Evolutionary conservation across 2,329 filamentous ascomycete genomes (phyloP).

Genomic region (Colletotrichum brevisporum): DNA sequence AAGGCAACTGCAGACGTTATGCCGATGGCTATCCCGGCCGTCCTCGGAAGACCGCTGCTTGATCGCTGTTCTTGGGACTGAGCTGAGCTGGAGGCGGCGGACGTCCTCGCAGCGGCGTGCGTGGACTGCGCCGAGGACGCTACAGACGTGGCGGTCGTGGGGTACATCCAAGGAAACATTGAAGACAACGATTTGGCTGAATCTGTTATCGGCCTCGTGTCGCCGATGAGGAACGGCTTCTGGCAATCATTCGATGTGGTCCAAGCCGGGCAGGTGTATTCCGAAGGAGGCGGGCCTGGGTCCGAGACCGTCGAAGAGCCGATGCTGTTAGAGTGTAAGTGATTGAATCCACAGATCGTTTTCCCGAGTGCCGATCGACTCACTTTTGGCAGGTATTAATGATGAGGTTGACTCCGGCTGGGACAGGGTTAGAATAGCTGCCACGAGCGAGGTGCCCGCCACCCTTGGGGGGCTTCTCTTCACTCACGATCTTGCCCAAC

Average conservation of each 20-base stretch:
- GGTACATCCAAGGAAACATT: neutral
- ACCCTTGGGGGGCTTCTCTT: slow-evolving; percentile 22
- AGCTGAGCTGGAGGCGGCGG: neutral
- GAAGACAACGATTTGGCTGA: neutral
- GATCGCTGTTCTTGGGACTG: neutral
- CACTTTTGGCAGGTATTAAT: slow-evolving; percentile 67
- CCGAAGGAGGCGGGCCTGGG: slow-evolving; percentile 52
- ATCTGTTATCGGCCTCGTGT: neutral
- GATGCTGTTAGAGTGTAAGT: slow-evolving; percentile 44
- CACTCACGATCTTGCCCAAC: slow-evolving; percentile 62
- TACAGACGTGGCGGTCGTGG: neutral
- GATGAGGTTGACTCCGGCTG: slow-evolving; percentile 66
- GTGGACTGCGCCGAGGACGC: neutral
- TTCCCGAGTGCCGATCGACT: slow-evolving; percentile 40
- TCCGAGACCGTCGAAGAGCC: slow-evolving; percentile 50
- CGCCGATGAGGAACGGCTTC: slow-evolving; percentile 22
- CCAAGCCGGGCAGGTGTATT: slow-evolving; percentile 47
- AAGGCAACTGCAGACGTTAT: slow-evolving; percentile 57
- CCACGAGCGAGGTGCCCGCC: neutral
- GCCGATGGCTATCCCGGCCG: slow-evolving; percentile 61
- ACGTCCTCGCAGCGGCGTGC: neutral
- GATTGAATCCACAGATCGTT: neutral
- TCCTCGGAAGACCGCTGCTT: slow-evolving; percentile 49
- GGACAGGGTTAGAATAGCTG: slow-evolving; percentile 41
- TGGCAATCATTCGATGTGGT: slow-evolving; percentile 19